These are phyloP conservation scores for Collariella sp. DNA, from an alignment of 495 filamentous ascomycete species.

Conservation along the genomic window DNA sequence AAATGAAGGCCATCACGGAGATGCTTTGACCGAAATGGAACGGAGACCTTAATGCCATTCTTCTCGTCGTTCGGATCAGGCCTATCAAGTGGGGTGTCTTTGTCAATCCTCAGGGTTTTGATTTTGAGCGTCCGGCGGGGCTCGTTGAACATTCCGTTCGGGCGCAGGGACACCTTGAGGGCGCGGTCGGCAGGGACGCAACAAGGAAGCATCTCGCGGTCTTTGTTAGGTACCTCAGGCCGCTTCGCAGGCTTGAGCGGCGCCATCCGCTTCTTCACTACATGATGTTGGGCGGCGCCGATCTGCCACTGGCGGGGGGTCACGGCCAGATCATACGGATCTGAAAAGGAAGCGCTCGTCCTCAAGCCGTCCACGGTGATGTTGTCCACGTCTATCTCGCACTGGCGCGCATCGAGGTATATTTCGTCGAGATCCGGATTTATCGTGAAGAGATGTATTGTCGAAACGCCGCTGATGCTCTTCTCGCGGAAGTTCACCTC, in stretches of 20 bases:
- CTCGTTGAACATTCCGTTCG: conserved; percentile 28
- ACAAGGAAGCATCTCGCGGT: conserved; percentile 28
- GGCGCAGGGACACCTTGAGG: conserved; percentile 32
- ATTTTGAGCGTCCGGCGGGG: conserved; percentile 23
- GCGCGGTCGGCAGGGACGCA: conserved; percentile 39
- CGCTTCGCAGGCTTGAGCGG: conserved; percentile 47
- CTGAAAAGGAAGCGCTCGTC: conserved; percentile 54
- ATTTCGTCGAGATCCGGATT: conserved; percentile 59
- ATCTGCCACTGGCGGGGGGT: conserved; percentile 49
- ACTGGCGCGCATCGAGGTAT: conserved; percentile 77
- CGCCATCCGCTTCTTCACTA: conserved; percentile 58
- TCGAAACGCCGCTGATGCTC: conserved; percentile 67
- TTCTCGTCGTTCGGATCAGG: conserved; percentile 24
- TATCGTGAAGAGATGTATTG: conserved; percentile 68
- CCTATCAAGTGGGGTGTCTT: conserved; percentile 21
- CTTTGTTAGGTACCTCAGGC: conserved; percentile 34
- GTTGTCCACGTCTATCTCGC: conserved; percentile 52
- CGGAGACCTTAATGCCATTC: conserved; percentile 40
- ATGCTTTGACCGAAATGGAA: conserved; percentile 66
- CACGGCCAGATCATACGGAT: conserved; percentile 60
- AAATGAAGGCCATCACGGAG: conserved; percentile 85
- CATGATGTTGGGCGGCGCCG: conserved; percentile 68
- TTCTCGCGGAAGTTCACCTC: conserved; percentile 76
- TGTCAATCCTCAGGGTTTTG: conserved; percentile 27
- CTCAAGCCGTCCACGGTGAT: conserved; percentile 64